phyloP scores from a whole-genome alignment of 148 eudicot genomes.

The Chenopodium quinoa region DNA sequence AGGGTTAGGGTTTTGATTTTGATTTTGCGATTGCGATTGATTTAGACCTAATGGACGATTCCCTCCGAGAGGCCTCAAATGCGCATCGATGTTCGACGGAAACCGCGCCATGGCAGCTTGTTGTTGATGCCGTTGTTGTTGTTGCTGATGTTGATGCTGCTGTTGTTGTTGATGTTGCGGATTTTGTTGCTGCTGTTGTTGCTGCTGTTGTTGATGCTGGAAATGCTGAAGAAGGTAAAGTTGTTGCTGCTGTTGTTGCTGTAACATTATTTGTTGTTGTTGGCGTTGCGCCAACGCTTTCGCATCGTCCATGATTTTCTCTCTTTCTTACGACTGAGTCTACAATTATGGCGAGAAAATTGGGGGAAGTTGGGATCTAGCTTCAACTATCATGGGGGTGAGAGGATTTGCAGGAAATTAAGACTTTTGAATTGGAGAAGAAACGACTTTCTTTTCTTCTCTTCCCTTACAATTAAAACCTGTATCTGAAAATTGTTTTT shows the following conservation, averaged over 20 bases:
- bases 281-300: constrained; percentile 47
- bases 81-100: constrained; percentile 76
- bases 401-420: no score
- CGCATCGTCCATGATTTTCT: constrained; percentile 44
- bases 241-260: constrained; percentile 42
- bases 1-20: constrained; percentile 29
- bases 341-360: not conserved
- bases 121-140: constrained; percentile 16
- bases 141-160: constrained; percentile 36
- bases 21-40: not conserved
- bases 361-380: not conserved
- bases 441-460: no score
- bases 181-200: constrained; percentile 24
- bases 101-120: constrained; percentile 60
- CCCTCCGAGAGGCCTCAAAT: constrained; percentile 49
- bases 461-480: no score
- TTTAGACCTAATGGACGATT: constrained; percentile 30
- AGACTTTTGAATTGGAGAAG: no score
- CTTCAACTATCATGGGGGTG: not conserved
- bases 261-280: constrained; percentile 33
- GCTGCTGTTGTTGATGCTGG: constrained; percentile 33
- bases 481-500: no score
- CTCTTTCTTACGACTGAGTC: not conserved
- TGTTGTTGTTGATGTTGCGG: constrained; percentile 41
- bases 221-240: constrained; percentile 18